phyloP scores from a whole-genome alignment of 202 grass and related monocot species.

The Setaria italica region DNA sequence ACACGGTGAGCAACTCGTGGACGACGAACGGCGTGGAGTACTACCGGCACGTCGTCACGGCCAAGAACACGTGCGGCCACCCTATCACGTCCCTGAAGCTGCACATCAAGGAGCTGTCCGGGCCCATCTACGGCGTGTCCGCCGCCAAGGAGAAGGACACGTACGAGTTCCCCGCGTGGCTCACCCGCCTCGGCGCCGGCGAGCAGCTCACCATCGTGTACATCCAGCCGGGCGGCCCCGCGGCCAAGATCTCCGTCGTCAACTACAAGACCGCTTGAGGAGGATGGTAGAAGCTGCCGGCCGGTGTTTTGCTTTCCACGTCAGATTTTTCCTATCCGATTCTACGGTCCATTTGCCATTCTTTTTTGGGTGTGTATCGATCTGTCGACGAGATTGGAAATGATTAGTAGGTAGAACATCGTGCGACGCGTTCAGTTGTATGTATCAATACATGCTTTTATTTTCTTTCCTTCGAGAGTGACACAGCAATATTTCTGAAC shows the following conservation, averaged over 20 bases:
- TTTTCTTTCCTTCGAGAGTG: not conserved
- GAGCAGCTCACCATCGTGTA: slow-evolving; percentile 69
- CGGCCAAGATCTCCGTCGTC: slow-evolving; percentile 61
- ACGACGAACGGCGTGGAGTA: slow-evolving; percentile 48
- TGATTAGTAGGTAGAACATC: not conserved
- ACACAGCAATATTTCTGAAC: not conserved
- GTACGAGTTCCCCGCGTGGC: slow-evolving; percentile 71
- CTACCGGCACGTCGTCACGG: slow-evolving; percentile 73
- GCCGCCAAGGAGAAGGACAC: slow-evolving; percentile 45
- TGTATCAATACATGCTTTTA: not conserved
- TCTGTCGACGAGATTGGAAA: not conserved
- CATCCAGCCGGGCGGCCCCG: slow-evolving; percentile 71
- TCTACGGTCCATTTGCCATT: not conserved
- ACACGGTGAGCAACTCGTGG: slow-evolving; percentile 75
- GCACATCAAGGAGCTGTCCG: slow-evolving; percentile 53
- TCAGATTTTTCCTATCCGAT: not conserved
- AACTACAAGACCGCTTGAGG: slow-evolving; percentile 55
- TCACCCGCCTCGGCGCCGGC: slow-evolving; percentile 38
- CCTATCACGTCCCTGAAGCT: slow-evolving; percentile 78
- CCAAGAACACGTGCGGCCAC: slow-evolving; percentile 61
- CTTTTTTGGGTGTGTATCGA: not conserved
- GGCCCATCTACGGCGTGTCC: slow-evolving; percentile 65
- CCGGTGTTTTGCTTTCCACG: not conserved
- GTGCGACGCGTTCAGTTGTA: not conserved
- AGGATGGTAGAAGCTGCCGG: not conserved